phyloP scores from a whole-genome alignment of 2,329 filamentous ascomycete genomes.

The Pseudogymnoascus sp. region DNA sequence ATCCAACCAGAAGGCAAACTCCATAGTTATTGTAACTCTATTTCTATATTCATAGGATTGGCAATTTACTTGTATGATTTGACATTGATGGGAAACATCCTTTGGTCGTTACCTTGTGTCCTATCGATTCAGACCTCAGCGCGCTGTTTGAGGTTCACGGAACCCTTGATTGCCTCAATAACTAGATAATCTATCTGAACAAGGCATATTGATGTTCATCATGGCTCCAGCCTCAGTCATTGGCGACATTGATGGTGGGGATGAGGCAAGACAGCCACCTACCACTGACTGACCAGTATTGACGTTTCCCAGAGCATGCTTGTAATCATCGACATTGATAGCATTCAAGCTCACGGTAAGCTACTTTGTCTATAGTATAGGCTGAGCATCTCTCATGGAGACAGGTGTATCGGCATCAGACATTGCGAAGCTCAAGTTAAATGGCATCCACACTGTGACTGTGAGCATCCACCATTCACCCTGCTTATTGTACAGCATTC shows the following conservation, averaged over 20 bases:
- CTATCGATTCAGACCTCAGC: not conserved
- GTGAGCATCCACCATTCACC: slow-evolving; percentile 31
- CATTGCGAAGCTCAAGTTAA: slow-evolving; percentile 55
- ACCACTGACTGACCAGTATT: not conserved
- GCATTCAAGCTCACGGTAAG: slow-evolving; percentile 55
- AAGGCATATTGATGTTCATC: not conserved
- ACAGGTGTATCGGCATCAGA: slow-evolving; percentile 55
- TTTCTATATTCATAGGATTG: not conserved
- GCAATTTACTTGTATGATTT: not conserved
- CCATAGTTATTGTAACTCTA: not conserved
- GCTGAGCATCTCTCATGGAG: not conserved
- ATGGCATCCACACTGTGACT: slow-evolving; percentile 55
- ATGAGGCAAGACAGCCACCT: slow-evolving; percentile 9
- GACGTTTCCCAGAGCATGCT: not conserved
- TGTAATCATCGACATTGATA: slow-evolving; percentile 55
- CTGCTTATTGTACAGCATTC: not conserved
- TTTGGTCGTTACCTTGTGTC: not conserved
- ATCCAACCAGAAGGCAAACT: not conserved
- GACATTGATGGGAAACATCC: not conserved
- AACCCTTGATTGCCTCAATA: not conserved
- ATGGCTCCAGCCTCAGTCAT: not conserved
- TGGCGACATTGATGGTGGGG: slow-evolving; percentile 9
- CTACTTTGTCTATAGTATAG: not conserved
- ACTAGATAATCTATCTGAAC: not conserved
- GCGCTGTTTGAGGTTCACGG: not conserved